These are phyloP conservation scores for Colletotrichum eremochloae DNA, from an alignment of 2,329 filamentous ascomycete species.

Conservation along the genomic window DNA sequence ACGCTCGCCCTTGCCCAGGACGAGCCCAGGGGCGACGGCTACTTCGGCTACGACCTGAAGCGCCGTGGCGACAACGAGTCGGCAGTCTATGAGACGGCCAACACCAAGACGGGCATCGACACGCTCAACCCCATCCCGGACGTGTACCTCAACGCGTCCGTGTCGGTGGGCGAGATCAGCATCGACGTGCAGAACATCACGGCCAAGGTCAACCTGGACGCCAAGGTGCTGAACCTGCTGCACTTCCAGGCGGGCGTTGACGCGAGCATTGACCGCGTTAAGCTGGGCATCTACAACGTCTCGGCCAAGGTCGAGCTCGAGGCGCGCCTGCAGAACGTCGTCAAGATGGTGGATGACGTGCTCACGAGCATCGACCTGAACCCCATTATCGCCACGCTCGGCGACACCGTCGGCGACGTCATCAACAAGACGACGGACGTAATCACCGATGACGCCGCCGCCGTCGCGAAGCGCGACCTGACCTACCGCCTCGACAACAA, in stretches of 20 bases:
- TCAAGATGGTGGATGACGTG: slow-evolving; percentile 70
- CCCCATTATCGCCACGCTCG: slow-evolving; percentile 68
- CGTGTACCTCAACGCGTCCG: slow-evolving; percentile 71
- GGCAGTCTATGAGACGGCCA: slow-evolving; percentile 66
- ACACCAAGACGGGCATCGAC: slow-evolving; percentile 60
- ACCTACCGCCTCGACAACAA: slow-evolving; percentile 66
- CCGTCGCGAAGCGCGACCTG: slow-evolving; percentile 45
- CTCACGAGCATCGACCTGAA: slow-evolving; percentile 72
- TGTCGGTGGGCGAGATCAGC: slow-evolving; percentile 69
- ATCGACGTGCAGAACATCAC: slow-evolving; percentile 71
- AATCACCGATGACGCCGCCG: slow-evolving; percentile 39
- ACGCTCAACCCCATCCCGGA: slow-evolving; percentile 63
- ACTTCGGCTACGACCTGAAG: slow-evolving; percentile 68
- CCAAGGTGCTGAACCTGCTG: slow-evolving; percentile 69
- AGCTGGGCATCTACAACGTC: slow-evolving; percentile 69
- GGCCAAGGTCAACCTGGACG: slow-evolving; percentile 71
- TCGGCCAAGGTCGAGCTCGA: slow-evolving; percentile 70
- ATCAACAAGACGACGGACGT: slow-evolving; percentile 52
- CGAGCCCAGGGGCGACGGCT: slow-evolving; percentile 55
- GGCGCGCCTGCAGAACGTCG: slow-evolving; percentile 70
- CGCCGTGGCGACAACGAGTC: slow-evolving; percentile 64
- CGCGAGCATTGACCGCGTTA: slow-evolving; percentile 68
- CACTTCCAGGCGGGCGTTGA: slow-evolving; percentile 73
- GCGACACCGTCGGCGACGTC: slow-evolving; percentile 62
- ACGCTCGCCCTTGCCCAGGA: slow-evolving; percentile 50